Percentiles rank a stretch among this genome's conserved stretches.
Evolutionary conservation across 2,329 filamentous ascomycete species (phyloP).

Genomic region (Ophiocordyceps camponoti-floridani): DNA sequence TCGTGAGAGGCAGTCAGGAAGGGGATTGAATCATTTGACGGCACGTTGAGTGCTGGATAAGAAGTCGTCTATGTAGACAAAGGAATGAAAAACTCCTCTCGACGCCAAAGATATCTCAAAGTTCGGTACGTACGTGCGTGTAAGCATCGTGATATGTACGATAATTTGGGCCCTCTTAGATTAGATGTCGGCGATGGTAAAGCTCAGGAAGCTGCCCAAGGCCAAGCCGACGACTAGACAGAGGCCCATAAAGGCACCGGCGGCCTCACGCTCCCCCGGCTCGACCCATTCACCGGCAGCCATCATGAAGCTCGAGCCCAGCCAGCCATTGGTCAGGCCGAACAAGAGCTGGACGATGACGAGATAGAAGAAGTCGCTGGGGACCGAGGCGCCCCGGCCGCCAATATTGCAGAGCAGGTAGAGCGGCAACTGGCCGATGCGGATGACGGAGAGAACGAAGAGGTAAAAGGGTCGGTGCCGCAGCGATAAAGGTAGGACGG

Average conservation of each 20-base stretch:
- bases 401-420: conserved; percentile 83
- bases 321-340: conserved; percentile 71
- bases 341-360: conserved; percentile 68
- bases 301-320: conserved; percentile 86
- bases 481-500: conserved; percentile 38
- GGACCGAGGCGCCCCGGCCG: conserved; percentile 53
- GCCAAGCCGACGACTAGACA: conserved; percentile 74
- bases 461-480: conserved; percentile 46
- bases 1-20: background rate
- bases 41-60: background rate
- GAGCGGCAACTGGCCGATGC: conserved; percentile 59
- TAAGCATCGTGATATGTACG: background rate
- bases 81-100: background rate
- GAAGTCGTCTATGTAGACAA: background rate
- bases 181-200: conserved; percentile 38
- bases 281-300: conserved; percentile 67
- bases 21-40: background rate
- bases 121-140: background rate
- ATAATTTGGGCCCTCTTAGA: conserved; percentile 3
- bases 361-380: conserved; percentile 79
- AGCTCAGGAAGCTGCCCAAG: conserved; percentile 77
- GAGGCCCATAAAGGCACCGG: conserved; percentile 86
- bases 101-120: background rate
- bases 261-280: conserved; percentile 66
- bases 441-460: conserved; percentile 46